Percentiles rank a stretch among this genome's conserved stretches.
Evolutionary conservation across 2,329 filamentous ascomycete species (phyloP).

Genomic region (Amesomyces nigricolor): DNA sequence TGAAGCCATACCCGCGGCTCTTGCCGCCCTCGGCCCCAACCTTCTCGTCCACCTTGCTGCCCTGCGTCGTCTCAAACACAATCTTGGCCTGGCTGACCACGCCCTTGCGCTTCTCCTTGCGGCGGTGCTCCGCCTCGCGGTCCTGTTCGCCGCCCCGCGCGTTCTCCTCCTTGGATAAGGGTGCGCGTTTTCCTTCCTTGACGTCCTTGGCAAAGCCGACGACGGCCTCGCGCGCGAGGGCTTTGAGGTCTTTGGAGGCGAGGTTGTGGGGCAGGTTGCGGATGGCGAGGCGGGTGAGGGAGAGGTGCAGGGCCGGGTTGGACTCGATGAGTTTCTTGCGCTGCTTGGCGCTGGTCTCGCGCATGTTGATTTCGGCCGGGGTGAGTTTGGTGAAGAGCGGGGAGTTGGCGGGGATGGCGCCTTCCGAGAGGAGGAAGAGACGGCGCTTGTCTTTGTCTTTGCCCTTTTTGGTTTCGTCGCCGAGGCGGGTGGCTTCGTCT

Average conservation of each 20-base stretch:
- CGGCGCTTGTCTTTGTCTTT: conserved; percentile 82
- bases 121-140: conserved; percentile 69
- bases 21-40: conserved; percentile 73
- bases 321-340: conserved; percentile 84
- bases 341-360: conserved; percentile 80
- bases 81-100: conserved; percentile 93
- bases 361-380: conserved; percentile 75
- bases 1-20: conserved; percentile 92
- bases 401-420: conserved; percentile 71
- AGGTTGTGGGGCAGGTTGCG: conserved; percentile 85
- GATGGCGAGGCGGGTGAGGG: conserved; percentile 81
- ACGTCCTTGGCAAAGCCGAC: conserved; percentile 92
- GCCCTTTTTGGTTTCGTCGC: conserved; percentile 61
- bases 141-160: conserved; percentile 73
- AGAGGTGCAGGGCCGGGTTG: conserved; percentile 85
- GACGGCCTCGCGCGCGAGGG: conserved; percentile 82
- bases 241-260: conserved; percentile 82
- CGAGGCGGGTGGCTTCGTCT: conserved; percentile 69
- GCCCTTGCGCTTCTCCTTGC: conserved; percentile 74
- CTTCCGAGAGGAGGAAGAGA: conserved; percentile 82
- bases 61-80: conserved; percentile 82
- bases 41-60: conserved; percentile 73
- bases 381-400: conserved; percentile 71
- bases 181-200: conserved; percentile 67
- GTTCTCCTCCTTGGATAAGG: conserved; percentile 85